These are phyloP conservation scores for Sodiomyces alkalinus DNA, from an alignment of 2,329 filamentous ascomycete genomes.

Conservation along the genomic window DNA sequence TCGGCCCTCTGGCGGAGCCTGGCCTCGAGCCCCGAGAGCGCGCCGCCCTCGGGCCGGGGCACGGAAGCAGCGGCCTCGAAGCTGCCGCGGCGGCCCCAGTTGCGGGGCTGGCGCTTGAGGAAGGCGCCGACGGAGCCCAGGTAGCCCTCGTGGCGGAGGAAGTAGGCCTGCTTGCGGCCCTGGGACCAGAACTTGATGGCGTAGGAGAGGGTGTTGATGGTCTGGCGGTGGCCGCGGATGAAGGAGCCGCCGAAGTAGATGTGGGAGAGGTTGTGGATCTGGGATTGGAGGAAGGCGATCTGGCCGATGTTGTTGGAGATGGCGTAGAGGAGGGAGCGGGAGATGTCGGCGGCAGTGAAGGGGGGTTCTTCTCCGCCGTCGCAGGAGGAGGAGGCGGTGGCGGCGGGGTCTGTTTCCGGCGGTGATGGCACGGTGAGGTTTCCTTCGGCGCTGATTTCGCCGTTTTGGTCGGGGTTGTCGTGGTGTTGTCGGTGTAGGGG, in stretches of 20 bases:
- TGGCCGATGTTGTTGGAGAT: slow-evolving; percentile 98
- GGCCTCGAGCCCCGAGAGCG: slow-evolving; percentile 1
- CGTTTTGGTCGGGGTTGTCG: not conserved
- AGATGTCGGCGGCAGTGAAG: slow-evolving; percentile 76
- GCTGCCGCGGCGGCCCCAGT: slow-evolving; percentile 79
- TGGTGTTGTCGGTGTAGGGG: slow-evolving; percentile 7
- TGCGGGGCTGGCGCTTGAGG: slow-evolving; percentile 73
- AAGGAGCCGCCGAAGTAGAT: slow-evolving; percentile 98
- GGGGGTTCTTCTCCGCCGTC: no score
- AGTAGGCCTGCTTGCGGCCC: slow-evolving; percentile 88
- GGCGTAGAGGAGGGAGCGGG: slow-evolving; percentile 80
- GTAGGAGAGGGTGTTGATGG: slow-evolving; percentile 93
- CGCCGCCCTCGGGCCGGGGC: slow-evolving; percentile 15
- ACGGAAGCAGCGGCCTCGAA: slow-evolving; percentile 38
- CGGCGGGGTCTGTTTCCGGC: slow-evolving; percentile 2
- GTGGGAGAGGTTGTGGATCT: slow-evolving; percentile 78
- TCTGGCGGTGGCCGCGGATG: slow-evolving; percentile 90
- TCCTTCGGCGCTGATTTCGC: not conserved
- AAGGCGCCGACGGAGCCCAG: slow-evolving; percentile 90
- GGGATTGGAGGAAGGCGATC: slow-evolving; percentile 92
- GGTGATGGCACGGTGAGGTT: not conserved
- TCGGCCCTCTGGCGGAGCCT: slow-evolving; percentile 3
- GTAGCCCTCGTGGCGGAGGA: slow-evolving; percentile 89
- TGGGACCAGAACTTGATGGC: slow-evolving; percentile 97
- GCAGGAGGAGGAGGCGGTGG: slow-evolving; percentile 19